These are phyloP conservation scores for Pichia ethanolica DNA, from an alignment of 805 yeast genomes.

Conservation along the genomic window DNA sequence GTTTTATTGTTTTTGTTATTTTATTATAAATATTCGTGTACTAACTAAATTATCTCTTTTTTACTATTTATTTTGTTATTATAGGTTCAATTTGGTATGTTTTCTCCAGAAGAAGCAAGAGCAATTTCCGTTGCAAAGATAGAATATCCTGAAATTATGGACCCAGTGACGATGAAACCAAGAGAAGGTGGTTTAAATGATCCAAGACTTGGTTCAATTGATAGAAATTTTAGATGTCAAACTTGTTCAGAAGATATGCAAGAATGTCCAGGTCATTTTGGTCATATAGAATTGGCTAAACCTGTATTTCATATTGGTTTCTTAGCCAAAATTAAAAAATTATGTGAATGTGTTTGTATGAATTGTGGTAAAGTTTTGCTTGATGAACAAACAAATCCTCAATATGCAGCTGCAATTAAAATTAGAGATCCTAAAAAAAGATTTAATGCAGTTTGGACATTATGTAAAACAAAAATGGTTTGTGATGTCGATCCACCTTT, in stretches of 20 bases:
- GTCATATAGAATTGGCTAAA: slow-evolving; percentile 95
- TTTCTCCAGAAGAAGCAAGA: slow-evolving; percentile 95
- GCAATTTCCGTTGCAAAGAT: slow-evolving; percentile 97
- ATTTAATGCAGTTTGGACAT: slow-evolving; percentile 93
- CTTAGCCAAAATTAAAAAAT: slow-evolving; percentile 86
- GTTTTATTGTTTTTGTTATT: too few species aligned
- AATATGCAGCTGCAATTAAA: slow-evolving; percentile 80
- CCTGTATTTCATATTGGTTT: slow-evolving; percentile 98
- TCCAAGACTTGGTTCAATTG: slow-evolving; percentile 95
- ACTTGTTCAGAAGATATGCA: slow-evolving; percentile 99
- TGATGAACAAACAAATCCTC: slow-evolving; percentile 68
- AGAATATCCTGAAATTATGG: slow-evolving; percentile 99
- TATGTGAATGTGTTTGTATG: slow-evolving; percentile 95
- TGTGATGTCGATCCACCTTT: slow-evolving; percentile 89
- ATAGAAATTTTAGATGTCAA: slow-evolving; percentile 95
- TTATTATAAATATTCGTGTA: not conserved
- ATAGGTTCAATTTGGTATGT: slow-evolving; percentile 89
- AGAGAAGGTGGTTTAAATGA: slow-evolving; percentile 96
- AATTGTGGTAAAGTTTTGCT: slow-evolving; percentile 93
- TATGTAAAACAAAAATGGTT: slow-evolving; percentile 86
- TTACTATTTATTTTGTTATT: slow-evolving; percentile 9
- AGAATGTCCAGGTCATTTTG: slow-evolving; percentile 99
- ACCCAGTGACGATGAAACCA: slow-evolving; percentile 89
- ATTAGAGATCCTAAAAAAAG: slow-evolving; percentile 93
- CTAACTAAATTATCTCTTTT: slow-evolving; percentile 3